Percentiles rank a stretch among this genome's conserved stretches.
phyloP scores from a whole-genome alignment of 371 early-diverging fungal genomes.

The Blakeslea trispora region DNA sequence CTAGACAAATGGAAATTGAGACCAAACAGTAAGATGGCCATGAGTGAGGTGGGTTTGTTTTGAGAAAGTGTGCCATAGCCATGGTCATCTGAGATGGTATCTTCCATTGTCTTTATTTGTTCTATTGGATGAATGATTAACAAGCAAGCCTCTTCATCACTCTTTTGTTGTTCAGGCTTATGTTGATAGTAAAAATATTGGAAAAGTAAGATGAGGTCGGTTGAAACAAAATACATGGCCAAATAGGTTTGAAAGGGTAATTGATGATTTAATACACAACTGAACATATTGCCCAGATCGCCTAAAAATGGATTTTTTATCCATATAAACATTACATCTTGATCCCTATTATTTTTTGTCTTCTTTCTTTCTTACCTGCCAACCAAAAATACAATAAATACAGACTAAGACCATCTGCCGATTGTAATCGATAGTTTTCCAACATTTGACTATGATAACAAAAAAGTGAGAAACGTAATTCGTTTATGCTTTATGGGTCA shows the following conservation, averaged over 20 bases:
- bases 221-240: conserved; percentile 17
- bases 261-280: conserved; percentile 66
- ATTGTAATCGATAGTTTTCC: conserved; percentile 52
- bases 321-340: neutral
- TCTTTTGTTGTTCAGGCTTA: conserved; percentile 1
- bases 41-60: neutral
- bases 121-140: neutral
- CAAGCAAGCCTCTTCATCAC: neutral
- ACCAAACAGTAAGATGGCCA: conserved; percentile 18
- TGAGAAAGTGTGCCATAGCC: conserved; percentile 1
- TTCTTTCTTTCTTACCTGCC: conserved; percentile 39
- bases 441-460: conserved; percentile 46
- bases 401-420: conserved; percentile 56
- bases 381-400: conserved; percentile 68
- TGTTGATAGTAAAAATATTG: conserved; percentile 27
- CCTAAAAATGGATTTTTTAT: conserved; percentile 40
- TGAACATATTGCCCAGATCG: conserved; percentile 68
- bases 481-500: neutral
- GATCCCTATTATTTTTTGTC: no score
- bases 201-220: conserved; percentile 25
- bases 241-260: conserved; percentile 29
- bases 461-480: neutral
- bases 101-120: conserved; percentile 1
- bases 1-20: neutral
- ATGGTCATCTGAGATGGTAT: conserved; percentile 9